These are phyloP conservation scores for Mucor circinelloides DNA, from an alignment of 371 early-diverging fungal genomes.

Conservation along the genomic window DNA sequence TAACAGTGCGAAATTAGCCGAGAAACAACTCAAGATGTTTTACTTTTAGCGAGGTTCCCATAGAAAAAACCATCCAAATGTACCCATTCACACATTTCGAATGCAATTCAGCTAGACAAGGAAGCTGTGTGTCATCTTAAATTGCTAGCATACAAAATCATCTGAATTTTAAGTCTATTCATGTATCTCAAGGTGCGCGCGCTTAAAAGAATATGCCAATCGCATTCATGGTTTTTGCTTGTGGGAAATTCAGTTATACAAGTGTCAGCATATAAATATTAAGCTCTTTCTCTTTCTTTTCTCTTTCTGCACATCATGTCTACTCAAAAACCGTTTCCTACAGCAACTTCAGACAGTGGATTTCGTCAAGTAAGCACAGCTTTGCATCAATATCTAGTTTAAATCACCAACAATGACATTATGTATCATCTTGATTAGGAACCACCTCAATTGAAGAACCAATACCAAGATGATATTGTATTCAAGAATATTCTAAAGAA, in stretches of 20 bases:
- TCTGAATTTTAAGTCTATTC: not conserved
- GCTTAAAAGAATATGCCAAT: not conserved
- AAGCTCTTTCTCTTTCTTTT: not conserved
- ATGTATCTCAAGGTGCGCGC: not conserved
- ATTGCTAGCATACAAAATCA: not conserved
- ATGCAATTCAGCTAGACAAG: not conserved
- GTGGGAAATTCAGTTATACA: not conserved
- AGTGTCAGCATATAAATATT: not conserved
- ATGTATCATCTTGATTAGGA: constrained; percentile 26
- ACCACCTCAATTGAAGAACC: constrained; percentile 55
- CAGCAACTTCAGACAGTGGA: constrained; percentile 36
- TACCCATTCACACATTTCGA: not conserved
- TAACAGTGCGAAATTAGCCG: too few species aligned
- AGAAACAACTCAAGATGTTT: too few species aligned
- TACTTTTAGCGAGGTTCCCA: too few species aligned
- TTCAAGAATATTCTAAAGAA: constrained; percentile 54
- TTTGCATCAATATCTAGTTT: not conserved
- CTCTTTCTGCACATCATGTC: not conserved
- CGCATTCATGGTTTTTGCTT: not conserved
- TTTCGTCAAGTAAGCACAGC: constrained; percentile 32
- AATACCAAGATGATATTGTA: constrained; percentile 56
- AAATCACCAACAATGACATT: not conserved
- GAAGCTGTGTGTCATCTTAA: not conserved
- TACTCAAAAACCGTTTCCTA: constrained; percentile 18
- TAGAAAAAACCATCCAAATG: not conserved